phyloP scores from a whole-genome alignment of 2,329 filamentous ascomycete genomes.

The Alternaria dauci region DNA sequence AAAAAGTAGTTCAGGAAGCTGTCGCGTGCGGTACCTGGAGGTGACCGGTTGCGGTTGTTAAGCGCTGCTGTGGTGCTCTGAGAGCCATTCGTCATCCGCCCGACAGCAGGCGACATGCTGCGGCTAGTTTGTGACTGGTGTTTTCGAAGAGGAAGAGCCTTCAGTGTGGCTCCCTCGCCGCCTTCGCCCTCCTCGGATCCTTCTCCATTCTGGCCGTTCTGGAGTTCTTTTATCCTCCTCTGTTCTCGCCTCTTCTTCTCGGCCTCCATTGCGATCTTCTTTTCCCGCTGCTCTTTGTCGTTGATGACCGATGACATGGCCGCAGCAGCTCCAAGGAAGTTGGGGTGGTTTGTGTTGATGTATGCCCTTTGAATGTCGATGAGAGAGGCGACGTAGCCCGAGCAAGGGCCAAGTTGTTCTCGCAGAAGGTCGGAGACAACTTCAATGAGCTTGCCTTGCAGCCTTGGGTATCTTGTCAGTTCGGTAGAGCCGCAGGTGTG shows the following conservation, averaged over 20 bases:
- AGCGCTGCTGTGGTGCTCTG: conserved; percentile 67
- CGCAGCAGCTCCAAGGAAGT: conserved; percentile 94
- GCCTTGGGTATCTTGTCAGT: conserved; percentile 85
- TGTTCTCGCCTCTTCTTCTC: conserved; percentile 87
- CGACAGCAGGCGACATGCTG: conserved; percentile 83
- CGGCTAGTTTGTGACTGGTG: conserved; percentile 69
- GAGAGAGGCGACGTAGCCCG: conserved; percentile 91
- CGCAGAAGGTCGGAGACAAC: conserved; percentile 95
- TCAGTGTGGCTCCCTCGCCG: conserved; percentile 62
- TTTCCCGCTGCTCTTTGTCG: conserved; percentile 93
- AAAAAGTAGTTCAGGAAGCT: conserved; percentile 99
- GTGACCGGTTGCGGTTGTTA: conserved; percentile 70
- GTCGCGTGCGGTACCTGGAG: conserved; percentile 73
- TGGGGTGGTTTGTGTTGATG: conserved; percentile 99
- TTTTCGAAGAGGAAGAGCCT: conserved; percentile 67
- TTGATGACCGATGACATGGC: conserved; percentile 97
- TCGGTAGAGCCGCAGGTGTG: conserved; percentile 98
- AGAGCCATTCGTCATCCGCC: conserved; percentile 68
- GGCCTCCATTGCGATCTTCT: conserved; percentile 79
- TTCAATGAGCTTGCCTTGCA: conserved; percentile 97
- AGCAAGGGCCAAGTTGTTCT: conserved; percentile 88
- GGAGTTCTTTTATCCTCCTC: conserved; percentile 79
- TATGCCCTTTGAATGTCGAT: conserved; percentile 98
- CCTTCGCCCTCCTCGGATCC: conserved; percentile 72
- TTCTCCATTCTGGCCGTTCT: conserved; percentile 66